Percentiles rank a stretch among this genome's conserved stretches.
Evolutionary conservation across 768 basidiomycete genomes (phyloP).

Genomic region (Boletus insuetus): DNA sequence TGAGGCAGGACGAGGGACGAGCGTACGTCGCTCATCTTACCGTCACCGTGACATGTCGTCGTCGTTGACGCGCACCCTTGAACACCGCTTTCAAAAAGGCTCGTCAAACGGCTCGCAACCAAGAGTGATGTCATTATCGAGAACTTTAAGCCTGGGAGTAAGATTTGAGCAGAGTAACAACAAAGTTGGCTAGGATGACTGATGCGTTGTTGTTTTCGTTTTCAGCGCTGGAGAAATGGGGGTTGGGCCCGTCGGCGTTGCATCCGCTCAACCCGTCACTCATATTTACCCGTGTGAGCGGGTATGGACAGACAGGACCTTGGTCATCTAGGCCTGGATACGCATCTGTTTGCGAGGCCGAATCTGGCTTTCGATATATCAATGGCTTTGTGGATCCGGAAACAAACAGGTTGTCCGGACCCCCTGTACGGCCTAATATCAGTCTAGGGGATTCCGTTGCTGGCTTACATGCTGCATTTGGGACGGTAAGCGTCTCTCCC

Average conservation of each 20-base stretch:
- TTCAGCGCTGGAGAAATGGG: conserved; percentile 69
- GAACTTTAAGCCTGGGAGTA: conserved; percentile 76
- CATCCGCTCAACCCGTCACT: conserved; percentile 80
- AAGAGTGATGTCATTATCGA: conserved; percentile 67
- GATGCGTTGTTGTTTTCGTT: background rate
- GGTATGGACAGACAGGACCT: conserved; percentile 73
- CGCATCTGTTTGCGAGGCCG: conserved; percentile 74
- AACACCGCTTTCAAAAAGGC: conserved; percentile 33
- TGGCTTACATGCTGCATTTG: conserved; percentile 70
- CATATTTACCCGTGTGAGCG: conserved; percentile 85
- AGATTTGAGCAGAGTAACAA: conserved; percentile 11
- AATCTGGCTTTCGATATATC: conserved; percentile 71
- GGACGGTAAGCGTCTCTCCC: conserved; percentile 47
- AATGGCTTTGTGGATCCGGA: conserved; percentile 60
- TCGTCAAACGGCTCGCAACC: conserved; percentile 58
- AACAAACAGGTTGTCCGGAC: conserved; percentile 52
- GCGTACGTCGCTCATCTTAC: conserved; percentile 32
- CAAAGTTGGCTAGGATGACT: background rate
- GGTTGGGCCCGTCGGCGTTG: conserved; percentile 53
- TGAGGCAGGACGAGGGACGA: conserved; percentile 56
- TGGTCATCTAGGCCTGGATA: conserved; percentile 71
- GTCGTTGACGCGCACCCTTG: background rate
- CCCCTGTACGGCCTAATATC: conserved; percentile 69
- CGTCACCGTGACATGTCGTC: background rate
- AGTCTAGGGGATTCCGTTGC: conserved; percentile 72